Percentiles rank a stretch among this genome's conserved stretches.
Conservation (phyloP, 768 basidiomycete species). For the Termitomyces bulborhizus region DNA sequence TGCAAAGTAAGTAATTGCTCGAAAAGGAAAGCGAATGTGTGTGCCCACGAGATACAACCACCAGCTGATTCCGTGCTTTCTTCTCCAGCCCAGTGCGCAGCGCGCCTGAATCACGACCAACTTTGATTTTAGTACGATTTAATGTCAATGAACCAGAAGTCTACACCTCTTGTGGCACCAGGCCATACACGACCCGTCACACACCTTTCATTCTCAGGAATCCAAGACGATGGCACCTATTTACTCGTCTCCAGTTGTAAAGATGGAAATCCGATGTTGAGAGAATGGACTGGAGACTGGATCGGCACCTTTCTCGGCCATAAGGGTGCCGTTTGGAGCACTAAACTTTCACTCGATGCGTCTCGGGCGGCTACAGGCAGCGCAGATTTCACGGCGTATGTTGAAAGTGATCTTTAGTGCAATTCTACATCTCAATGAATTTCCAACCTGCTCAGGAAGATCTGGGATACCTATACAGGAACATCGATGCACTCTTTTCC, state of each 20-base stretch:
- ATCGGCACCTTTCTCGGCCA: conserved; percentile 88
- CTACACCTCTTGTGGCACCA: conserved; percentile 76
- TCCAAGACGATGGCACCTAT: conserved; percentile 81
- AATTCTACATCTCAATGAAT: conserved; percentile 7
- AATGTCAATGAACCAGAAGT: conserved; percentile 62
- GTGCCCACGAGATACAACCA: conserved; percentile 11
- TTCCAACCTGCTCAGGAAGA: conserved; percentile 53
- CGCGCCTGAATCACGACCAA: conserved; percentile 45
- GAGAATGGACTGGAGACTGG: conserved; percentile 99
- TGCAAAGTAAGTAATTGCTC: conserved; percentile 11
- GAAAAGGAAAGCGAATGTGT: conserved; percentile 13
- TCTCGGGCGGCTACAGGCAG: conserved; percentile 87
- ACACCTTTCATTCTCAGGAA: conserved; percentile 86
- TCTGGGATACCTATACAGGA: conserved; percentile 94
- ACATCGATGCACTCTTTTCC: conserved; percentile 90
- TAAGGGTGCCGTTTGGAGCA: conserved; percentile 96
- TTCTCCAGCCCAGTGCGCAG: conserved; percentile 34
- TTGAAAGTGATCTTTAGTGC: conserved; percentile 8
- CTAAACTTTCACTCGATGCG: conserved; percentile 83
- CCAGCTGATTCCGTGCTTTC: conserved; percentile 10
- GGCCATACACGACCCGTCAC: conserved; percentile 87
- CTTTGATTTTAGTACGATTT: conserved; percentile 21
- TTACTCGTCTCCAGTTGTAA: conserved; percentile 96
- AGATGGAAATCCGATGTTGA: conserved; percentile 96
- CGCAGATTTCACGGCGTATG: conserved; percentile 97